phyloP scores from a whole-genome alignment of 306 rosid species.

The Argentina anserina region DNA sequence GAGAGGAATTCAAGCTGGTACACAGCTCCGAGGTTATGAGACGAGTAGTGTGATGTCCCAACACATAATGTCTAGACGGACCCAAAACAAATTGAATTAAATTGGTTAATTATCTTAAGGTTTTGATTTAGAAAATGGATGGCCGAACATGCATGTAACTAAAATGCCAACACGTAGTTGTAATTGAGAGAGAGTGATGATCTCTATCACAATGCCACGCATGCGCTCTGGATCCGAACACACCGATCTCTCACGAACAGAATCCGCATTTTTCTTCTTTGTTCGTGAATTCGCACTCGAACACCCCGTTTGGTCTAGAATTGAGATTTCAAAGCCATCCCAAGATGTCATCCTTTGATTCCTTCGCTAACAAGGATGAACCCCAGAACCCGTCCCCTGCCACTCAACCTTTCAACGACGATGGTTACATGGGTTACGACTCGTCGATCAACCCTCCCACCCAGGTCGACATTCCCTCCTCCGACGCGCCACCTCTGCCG shows the following conservation, averaged over 20 bases:
- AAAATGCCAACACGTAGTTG: not conserved
- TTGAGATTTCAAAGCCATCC: not conserved
- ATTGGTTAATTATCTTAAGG: too few relatives aligned
- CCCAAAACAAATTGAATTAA: too few relatives aligned
- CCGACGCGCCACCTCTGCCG: constrained; percentile 21
- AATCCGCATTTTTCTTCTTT: too few relatives aligned
- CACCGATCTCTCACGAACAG: too few relatives aligned
- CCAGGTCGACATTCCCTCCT: constrained; percentile 18
- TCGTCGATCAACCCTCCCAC: constrained; percentile 22
- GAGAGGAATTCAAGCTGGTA: too few relatives aligned
- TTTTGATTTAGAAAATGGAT: too few relatives aligned
- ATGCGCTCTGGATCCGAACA: constrained; percentile 16
- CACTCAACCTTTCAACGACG: constrained; percentile 44
- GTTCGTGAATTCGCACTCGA: too few relatives aligned
- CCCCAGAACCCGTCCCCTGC: constrained; percentile 37
- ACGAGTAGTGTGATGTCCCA: too few relatives aligned
- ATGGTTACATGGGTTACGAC: constrained; percentile 36
- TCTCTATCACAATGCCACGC: not conserved
- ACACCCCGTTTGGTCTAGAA: not conserved
- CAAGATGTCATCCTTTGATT: constrained; percentile 60
- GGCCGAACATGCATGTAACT: not conserved
- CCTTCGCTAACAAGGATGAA: constrained; percentile 41
- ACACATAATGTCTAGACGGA: too few relatives aligned
- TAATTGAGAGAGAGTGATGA: not conserved
- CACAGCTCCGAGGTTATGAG: too few relatives aligned